A percentile compares a stretch with the other conserved stretches of the same genome.
These are phyloP conservation scores for Mycena indigotica DNA, from an alignment of 768 basidiomycete species.

Conservation along the genomic window DNA sequence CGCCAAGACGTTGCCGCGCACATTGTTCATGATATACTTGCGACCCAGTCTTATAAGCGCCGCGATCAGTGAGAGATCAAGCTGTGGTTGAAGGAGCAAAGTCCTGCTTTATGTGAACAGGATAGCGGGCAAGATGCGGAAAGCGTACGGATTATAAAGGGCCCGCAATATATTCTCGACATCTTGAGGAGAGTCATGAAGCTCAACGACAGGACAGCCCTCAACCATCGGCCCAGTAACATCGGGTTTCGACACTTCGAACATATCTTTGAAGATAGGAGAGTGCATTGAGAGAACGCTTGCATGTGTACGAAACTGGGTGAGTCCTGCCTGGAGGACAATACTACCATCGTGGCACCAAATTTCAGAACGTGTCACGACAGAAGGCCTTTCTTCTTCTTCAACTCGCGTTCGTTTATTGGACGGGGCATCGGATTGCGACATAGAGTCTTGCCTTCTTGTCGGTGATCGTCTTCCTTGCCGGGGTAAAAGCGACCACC, in stretches of 20 bases:
- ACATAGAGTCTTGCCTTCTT: too few relatives aligned
- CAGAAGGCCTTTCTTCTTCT: too few relatives aligned
- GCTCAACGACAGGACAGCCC: slow-evolving; percentile 11
- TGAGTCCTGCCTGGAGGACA: slow-evolving; percentile 10
- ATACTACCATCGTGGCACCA: slow-evolving; percentile 15
- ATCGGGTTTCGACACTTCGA: slow-evolving; percentile 6
- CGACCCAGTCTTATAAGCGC: slow-evolving; percentile 8
- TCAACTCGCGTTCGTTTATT: too few relatives aligned
- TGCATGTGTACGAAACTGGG: slow-evolving; percentile 16
- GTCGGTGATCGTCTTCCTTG: too few relatives aligned
- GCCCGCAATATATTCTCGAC: slow-evolving; percentile 6
- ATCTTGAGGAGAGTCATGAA: slow-evolving; percentile 4
- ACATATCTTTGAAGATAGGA: slow-evolving; percentile 11
- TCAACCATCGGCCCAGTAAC: slow-evolving; percentile 5
- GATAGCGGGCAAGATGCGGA: too few relatives aligned
- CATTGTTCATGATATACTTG: slow-evolving; percentile 2
- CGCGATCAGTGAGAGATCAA: not conserved
- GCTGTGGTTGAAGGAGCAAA: not conserved
- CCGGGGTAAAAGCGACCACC: too few relatives aligned
- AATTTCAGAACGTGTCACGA: slow-evolving; percentile 12
- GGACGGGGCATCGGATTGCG: too few relatives aligned
- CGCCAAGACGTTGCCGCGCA: not conserved
- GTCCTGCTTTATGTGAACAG: not conserved
- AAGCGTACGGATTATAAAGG: slow-evolving; percentile 10
- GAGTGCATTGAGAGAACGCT: slow-evolving; percentile 8